A percentile compares a stretch with the other conserved stretches of the same genome.
phyloP scores from a whole-genome alignment of 768 basidiomycete species.

The Russula compacta region DNA sequence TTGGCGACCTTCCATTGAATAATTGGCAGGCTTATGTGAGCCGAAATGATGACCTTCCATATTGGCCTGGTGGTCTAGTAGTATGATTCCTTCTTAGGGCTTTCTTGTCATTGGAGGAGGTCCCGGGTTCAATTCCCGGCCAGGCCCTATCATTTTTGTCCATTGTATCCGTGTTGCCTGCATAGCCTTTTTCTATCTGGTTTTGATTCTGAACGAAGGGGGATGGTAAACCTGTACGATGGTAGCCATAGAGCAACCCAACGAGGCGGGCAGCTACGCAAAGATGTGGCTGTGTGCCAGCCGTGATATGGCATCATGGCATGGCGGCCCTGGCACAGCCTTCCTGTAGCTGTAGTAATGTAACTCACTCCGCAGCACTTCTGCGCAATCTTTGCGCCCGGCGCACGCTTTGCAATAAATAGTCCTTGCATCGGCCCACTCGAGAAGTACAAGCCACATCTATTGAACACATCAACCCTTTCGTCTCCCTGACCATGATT shows the following conservation, averaged over 20 bases:
- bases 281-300: background rate
- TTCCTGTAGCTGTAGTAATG: too few species aligned
- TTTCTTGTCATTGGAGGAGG: slow-evolving; percentile 48
- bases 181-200: background rate
- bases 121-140: slow-evolving; percentile 85
- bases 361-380: background rate
- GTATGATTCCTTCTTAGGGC: slow-evolving; percentile 21
- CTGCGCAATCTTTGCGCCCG: too few species aligned
- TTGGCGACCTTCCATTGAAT: background rate
- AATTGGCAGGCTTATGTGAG: background rate
- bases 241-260: too few species aligned
- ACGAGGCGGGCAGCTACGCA: background rate
- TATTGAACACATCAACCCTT: background rate
- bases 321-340: too few species aligned
- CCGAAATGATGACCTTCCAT: background rate
- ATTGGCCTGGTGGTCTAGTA: slow-evolving; percentile 20
- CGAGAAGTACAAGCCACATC: background rate
- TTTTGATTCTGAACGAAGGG: too few species aligned
- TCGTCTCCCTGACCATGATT: background rate
- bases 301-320: too few species aligned
- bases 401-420: too few species aligned
- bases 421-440: background rate
- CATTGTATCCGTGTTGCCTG: background rate
- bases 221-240: too few species aligned
- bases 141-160: slow-evolving; percentile 38